phyloP scores from a whole-genome alignment of 257 asterid species.

The Gardenia jasminoides region DNA sequence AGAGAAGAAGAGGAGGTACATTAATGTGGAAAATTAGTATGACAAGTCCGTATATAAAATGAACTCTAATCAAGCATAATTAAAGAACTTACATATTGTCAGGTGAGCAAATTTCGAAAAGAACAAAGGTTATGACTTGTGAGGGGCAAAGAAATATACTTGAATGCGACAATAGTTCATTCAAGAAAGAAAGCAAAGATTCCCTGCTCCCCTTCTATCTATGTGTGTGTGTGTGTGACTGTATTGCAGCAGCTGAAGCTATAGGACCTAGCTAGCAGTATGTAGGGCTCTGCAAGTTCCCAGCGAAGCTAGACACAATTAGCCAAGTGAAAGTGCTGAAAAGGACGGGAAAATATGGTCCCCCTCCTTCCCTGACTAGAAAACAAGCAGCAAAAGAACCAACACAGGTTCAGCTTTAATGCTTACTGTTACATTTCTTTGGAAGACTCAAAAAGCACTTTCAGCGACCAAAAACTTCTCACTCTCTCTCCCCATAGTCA shows the following conservation, averaged over 20 bases:
- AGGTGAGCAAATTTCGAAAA: constrained; percentile 12
- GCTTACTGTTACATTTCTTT: constrained; percentile 57
- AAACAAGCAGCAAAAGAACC: constrained; percentile 44
- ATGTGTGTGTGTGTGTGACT: constrained; percentile 41
- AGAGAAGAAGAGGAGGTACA: constrained; percentile 7
- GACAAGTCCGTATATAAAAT: not conserved
- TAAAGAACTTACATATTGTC: constrained; percentile 11
- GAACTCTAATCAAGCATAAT: constrained; percentile 12
- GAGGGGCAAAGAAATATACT: constrained; percentile 47
- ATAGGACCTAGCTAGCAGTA: constrained; percentile 45
- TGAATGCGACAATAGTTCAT: constrained; percentile 45
- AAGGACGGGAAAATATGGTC: constrained; percentile 54
- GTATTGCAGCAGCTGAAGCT: constrained; percentile 49
- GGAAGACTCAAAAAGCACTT: constrained; percentile 70
- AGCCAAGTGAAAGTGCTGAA: constrained; percentile 47
- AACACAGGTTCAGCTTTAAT: constrained; percentile 54
- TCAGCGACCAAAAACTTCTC: constrained; percentile 22
- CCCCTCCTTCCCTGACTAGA: constrained; percentile 52
- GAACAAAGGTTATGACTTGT: constrained; percentile 4
- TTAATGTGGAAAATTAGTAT: not conserved
- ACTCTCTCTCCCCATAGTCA: constrained; percentile 34
- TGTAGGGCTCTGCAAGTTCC: constrained; percentile 46
- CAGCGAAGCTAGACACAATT: constrained; percentile 32
- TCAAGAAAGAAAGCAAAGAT: constrained; percentile 48
- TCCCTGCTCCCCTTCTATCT: constrained; percentile 34